Conservation (phyloP, 148 eudicot species). For the Cornus suecica region DNA sequence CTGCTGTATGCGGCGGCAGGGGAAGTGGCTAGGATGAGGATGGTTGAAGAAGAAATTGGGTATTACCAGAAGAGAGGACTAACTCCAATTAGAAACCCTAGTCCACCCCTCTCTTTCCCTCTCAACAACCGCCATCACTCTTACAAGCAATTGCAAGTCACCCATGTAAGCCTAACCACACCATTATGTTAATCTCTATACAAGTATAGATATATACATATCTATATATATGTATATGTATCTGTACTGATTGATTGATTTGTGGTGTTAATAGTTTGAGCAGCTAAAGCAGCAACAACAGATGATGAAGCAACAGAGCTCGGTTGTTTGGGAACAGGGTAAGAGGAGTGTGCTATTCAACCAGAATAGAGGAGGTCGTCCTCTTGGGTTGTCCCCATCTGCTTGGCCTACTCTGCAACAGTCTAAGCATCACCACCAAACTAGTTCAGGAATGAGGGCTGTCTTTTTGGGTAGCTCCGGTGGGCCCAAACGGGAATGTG, state of each 20-base stretch:
- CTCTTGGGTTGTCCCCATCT: constrained; percentile 33
- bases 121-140: not conserved
- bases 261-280: constrained; percentile 2
- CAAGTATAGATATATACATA: too few species aligned
- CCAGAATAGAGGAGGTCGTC: constrained; percentile 21
- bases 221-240: not conserved
- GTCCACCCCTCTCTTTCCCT: not conserved
- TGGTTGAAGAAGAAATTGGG: constrained; percentile 12
- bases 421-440: constrained; percentile 19
- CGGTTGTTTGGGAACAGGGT: constrained; percentile 9
- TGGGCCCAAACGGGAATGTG: constrained; percentile 35
- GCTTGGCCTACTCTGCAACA: constrained; percentile 69
- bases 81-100: not conserved
- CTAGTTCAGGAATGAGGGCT: constrained; percentile 38
- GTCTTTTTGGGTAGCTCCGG: constrained; percentile 30
- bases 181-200: too few species aligned
- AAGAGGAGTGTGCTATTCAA: not conserved
- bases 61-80: constrained; percentile 16
- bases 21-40: constrained; percentile 24
- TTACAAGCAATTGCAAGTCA: constrained; percentile 2
- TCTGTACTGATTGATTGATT: not conserved
- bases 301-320: not conserved
- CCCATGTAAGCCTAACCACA: not conserved
- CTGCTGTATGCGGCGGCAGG: constrained; percentile 21
- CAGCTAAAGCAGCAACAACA: constrained; percentile 9